Conservation (phyloP, 768 basidiomycete genomes). For the Suillus brevipes region DNA sequence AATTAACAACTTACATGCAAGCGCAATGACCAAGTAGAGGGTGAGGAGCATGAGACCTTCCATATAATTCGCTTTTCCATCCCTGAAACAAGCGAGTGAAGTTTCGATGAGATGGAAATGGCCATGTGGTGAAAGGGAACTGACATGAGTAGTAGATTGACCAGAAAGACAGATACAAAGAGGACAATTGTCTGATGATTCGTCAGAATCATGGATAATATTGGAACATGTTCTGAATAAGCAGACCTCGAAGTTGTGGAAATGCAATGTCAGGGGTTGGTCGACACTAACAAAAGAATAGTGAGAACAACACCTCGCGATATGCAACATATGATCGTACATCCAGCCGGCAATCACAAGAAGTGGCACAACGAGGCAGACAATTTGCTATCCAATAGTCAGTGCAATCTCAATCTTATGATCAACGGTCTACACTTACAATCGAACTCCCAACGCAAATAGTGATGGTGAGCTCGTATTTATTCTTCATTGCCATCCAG, state of each 20-base stretch:
- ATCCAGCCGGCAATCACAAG: conserved; percentile 90
- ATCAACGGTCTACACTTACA: conserved; percentile 41
- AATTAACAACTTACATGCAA: conserved; percentile 36
- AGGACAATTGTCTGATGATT: conserved; percentile 67
- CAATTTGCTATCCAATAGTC: conserved; percentile 65
- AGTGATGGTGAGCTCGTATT: conserved; percentile 73
- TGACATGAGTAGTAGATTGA: conserved; percentile 77
- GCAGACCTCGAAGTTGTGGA: conserved; percentile 78
- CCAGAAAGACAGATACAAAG: conserved; percentile 86
- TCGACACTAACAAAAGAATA: conserved; percentile 44
- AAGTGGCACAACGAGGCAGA: conserved; percentile 82
- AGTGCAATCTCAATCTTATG: not conserved
- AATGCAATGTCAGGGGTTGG: conserved; percentile 78
- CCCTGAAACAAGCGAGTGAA: conserved; percentile 36
- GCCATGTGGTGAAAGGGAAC: conserved; percentile 24
- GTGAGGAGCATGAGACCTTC: conserved; percentile 73
- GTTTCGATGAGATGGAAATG: not conserved
- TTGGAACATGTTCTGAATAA: not conserved
- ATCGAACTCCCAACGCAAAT: conserved; percentile 84
- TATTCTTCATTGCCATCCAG: conserved; percentile 85
- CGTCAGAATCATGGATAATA: not conserved
- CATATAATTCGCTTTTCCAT: conserved; percentile 90
- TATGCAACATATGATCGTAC: conserved; percentile 40
- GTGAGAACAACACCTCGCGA: conserved; percentile 12
- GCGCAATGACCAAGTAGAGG: conserved; percentile 39